Base-by-base conservation (phyloP, 2,329 filamentous ascomycete species). In the Talaromyces sp. region DNA sequence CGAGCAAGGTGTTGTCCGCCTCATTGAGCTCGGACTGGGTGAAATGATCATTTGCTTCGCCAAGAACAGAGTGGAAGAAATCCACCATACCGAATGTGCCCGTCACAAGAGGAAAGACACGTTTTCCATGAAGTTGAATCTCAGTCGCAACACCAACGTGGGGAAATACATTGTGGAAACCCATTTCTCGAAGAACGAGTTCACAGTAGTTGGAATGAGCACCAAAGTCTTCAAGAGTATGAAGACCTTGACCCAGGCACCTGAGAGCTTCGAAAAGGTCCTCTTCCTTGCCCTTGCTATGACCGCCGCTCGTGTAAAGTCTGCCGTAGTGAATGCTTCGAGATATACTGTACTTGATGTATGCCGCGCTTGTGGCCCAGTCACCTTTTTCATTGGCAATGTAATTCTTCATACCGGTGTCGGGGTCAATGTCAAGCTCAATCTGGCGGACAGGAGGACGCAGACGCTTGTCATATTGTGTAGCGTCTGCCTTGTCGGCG, bases 401-500 rank as follows among this genome's bases (percentile, higher is more conserved):
- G 76, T 99, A 99, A 75, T 98, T 98, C 78, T 98, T 99, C 93
- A 99, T 96, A n/a, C 93, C 93, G 0, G 91, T 95, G 5, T 84
- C 79, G 37, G 79, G 79, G 70, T 95, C 91, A 62, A 95, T 84
- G 64, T 90, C 86, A 21, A 90, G 85, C 71, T 95, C 91, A 44
- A 84, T 76, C 4, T 84, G 83, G 64, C 86, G 80, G 8, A 98
- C 87, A 0, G 93, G 93, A 0, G 88, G 90, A 58, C 95, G 88
- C 7, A 98, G 85, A 28, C 95, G 88, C 40, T 83, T 79, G 73
- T 98, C 95, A 71, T 68, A 77, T 69, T 89, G 85, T 65, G 91
- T 86, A 5, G 95, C 95, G 78, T 99, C 95, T 67, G 85, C 71
- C 68, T 91, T 91, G 69, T 98, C 92, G 55, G 90, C 91, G 72